phyloP scores from a whole-genome alignment of 768 basidiomycete genomes.

The Mycena chlorophos region DNA sequence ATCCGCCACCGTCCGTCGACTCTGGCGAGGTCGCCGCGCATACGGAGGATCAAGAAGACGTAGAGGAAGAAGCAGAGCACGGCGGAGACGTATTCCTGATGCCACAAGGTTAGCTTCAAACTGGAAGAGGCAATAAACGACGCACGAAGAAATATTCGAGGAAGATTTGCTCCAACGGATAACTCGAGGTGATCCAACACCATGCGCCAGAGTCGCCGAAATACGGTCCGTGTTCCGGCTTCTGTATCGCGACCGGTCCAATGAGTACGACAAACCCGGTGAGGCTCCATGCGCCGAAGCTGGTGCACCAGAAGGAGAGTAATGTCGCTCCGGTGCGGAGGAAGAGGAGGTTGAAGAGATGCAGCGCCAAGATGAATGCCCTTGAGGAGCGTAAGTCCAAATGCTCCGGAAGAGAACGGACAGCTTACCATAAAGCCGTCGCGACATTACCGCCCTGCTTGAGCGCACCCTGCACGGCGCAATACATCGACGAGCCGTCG shows the following conservation, averaged over 20 bases:
- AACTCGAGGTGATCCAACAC: constrained; percentile 48
- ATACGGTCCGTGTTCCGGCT: constrained; percentile 36
- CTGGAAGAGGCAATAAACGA: not conserved
- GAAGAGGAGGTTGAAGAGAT: constrained; percentile 39
- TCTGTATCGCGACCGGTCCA: constrained; percentile 40
- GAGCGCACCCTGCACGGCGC: constrained; percentile 32
- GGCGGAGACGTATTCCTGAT: constrained; percentile 31
- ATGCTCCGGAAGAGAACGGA: not conserved
- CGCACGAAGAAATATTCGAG: constrained; percentile 49
- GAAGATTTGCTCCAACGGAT: constrained; percentile 38
- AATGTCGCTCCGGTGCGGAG: constrained; percentile 31
- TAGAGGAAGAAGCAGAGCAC: constrained; percentile 26
- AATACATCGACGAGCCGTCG: constrained; percentile 17
- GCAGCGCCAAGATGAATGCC: constrained; percentile 30
- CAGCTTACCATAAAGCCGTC: constrained; percentile 34
- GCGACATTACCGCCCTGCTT: constrained; percentile 47
- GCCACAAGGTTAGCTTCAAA: not conserved
- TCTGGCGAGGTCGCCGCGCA: constrained; percentile 29
- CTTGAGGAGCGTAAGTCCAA: constrained; percentile 25
- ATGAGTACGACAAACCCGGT: constrained; percentile 35
- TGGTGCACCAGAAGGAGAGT: constrained; percentile 25
- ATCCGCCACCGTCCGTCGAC: constrained; percentile 22
- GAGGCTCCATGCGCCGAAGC: constrained; percentile 38
- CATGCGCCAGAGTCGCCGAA: constrained; percentile 47
- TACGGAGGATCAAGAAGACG: constrained; percentile 26